Evolutionary conservation across 306 rosid species (phyloP).

Genomic region (Adenanthera pavonina): DNA sequence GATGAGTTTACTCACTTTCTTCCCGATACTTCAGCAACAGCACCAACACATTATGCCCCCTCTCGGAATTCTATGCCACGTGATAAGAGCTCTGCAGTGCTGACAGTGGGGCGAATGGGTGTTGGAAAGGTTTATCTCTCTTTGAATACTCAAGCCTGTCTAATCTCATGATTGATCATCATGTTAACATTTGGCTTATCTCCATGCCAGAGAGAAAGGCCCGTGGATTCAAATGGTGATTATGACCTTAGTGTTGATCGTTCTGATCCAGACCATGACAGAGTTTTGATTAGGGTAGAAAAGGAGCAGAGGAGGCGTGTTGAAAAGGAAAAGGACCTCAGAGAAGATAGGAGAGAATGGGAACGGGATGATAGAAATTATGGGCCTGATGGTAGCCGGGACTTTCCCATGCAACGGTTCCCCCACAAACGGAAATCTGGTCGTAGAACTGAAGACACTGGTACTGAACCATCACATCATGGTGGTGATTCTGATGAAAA

Average conservation of each 20-base stretch:
- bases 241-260: slow-evolving; percentile 88
- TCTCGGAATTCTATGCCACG: slow-evolving; percentile 72
- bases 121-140: slow-evolving; percentile 72
- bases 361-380: slow-evolving; percentile 81
- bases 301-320: slow-evolving; percentile 82
- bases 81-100: slow-evolving; percentile 86
- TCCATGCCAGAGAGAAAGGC: slow-evolving; percentile 77
- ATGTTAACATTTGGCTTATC: slow-evolving; percentile 41
- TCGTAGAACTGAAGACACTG: slow-evolving; percentile 71
- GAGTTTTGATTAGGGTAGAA: slow-evolving; percentile 65
- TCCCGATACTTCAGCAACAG: slow-evolving; percentile 75
- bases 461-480: slow-evolving; percentile 64
- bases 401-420: slow-evolving; percentile 58
- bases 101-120: slow-evolving; percentile 65
- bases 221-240: slow-evolving; percentile 66
- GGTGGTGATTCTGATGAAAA: slow-evolving; percentile 69
- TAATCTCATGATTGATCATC: slow-evolving; percentile 41
- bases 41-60: slow-evolving; percentile 57
- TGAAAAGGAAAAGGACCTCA: slow-evolving; percentile 86
- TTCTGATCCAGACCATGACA: slow-evolving; percentile 82
- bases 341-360: slow-evolving; percentile 81
- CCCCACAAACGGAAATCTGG: slow-evolving; percentile 67
- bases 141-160: slow-evolving; percentile 22
- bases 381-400: slow-evolving; percentile 76
- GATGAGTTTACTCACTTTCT: slow-evolving; percentile 87